Conservation (phyloP, 345 rosid species). For the Lumnitzera racemosa region DNA sequence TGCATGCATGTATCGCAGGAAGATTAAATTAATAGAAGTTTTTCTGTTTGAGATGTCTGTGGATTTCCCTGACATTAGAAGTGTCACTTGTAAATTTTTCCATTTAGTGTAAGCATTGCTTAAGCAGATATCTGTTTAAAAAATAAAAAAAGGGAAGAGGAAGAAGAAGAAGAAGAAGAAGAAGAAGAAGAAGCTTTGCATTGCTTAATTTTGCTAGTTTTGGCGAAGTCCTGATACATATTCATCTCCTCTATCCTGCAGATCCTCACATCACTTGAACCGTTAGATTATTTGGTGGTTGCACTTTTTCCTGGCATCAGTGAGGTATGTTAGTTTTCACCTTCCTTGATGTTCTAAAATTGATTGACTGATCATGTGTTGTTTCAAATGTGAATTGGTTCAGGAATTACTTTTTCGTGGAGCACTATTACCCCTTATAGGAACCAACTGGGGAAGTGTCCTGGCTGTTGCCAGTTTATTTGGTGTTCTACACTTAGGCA, state of each 20-base stretch:
- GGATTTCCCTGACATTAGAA: no score
- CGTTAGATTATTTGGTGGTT: conserved; percentile 64
- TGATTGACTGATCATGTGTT: background rate
- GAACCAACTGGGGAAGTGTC: conserved; percentile 61
- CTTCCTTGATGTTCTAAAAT: background rate
- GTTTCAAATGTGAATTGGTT: background rate
- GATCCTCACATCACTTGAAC: conserved; percentile 84
- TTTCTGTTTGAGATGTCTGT: no score
- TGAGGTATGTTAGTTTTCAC: conserved; percentile 37
- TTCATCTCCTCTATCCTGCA: conserved; percentile 13
- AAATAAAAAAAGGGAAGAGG: no score
- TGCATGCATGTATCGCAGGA: no score
- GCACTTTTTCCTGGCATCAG: conserved; percentile 78
- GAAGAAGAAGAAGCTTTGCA: no score
- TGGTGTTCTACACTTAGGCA: conserved; percentile 75
- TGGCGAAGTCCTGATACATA: no score
- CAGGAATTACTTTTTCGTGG: conserved; percentile 90
- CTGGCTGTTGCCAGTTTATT: conserved; percentile 48
- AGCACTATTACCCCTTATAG: conserved; percentile 58
- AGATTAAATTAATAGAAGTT: no score
- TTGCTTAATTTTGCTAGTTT: no score
- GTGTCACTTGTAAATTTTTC: no score
- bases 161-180: no score
- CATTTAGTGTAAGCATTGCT: no score
- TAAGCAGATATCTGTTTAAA: no score